These are phyloP conservation scores for Chytriomyces sp. DNA, from an alignment of 192 early-diverging fungal genomes.

Conservation along the genomic window DNA sequence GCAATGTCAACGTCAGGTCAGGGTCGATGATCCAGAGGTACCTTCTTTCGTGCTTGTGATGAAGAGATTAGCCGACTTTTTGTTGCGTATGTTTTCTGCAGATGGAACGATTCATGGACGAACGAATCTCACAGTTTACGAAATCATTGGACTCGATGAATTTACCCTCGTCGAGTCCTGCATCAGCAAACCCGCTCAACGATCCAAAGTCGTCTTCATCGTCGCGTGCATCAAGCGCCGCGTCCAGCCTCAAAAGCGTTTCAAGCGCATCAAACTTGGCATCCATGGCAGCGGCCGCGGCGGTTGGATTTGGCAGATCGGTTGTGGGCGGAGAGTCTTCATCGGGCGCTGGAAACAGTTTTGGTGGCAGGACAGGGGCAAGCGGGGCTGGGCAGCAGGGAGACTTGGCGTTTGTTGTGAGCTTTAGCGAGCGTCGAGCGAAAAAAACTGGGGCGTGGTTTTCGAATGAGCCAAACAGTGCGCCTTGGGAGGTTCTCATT, in stretches of 20 bases:
- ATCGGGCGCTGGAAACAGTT: not conserved
- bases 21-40: slow-evolving; percentile 45
- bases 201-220: not conserved
- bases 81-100: not conserved
- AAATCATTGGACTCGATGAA: slow-evolving; percentile 34
- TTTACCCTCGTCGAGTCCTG: not conserved
- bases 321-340: slow-evolving; percentile 21
- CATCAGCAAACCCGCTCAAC: not conserved
- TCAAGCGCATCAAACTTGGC: slow-evolving; percentile 20
- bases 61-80: no score
- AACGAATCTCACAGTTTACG: slow-evolving; percentile 37
- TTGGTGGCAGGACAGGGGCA: not conserved
- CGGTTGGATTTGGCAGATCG: slow-evolving; percentile 22
- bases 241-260: not conserved
- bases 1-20: slow-evolving; percentile 22
- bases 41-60: not conserved
- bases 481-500: slow-evolving; percentile 49
- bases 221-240: not conserved
- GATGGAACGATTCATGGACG: slow-evolving; percentile 43
- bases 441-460: slow-evolving; percentile 48
- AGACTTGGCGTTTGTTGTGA: slow-evolving; percentile 33
- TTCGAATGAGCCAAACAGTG: slow-evolving; percentile 39
- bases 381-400: slow-evolving; percentile 4
- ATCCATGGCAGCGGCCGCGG: not conserved
- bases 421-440: slow-evolving; percentile 43